Evolutionary conservation across 768 basidiomycete genomes (phyloP).

Genomic region (Pilatotrama ljubarskyi): DNA sequence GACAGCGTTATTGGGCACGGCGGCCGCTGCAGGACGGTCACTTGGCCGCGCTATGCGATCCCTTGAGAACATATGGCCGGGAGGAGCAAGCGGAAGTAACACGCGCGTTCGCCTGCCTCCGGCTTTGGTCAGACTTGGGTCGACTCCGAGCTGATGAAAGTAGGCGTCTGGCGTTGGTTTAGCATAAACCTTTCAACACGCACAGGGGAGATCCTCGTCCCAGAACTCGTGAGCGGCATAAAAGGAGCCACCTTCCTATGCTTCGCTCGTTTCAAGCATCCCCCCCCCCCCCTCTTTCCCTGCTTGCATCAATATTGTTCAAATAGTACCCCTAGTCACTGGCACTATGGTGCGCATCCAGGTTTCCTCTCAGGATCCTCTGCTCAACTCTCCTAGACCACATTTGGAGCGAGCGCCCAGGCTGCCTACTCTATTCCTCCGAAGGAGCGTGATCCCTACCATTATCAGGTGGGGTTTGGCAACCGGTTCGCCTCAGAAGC

Average conservation of each 20-base stretch:
- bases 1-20: too few species aligned
- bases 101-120: not conserved
- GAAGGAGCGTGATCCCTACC: conserved; percentile 50
- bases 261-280: too few species aligned
- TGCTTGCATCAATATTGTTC: not conserved
- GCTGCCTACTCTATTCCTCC: conserved; percentile 39
- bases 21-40: not conserved
- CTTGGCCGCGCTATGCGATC: not conserved
- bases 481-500: conserved; percentile 58
- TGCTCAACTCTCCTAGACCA: not conserved
- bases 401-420: conserved; percentile 40
- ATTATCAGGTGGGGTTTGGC: conserved; percentile 59
- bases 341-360: not conserved
- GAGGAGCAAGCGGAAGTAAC: not conserved
- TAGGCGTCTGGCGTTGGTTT: not conserved
- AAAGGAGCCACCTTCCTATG: not conserved
- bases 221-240: not conserved
- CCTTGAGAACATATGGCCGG: conserved; percentile 10
- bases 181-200: conserved; percentile 5
- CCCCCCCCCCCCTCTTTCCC: not conserved
- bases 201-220: not conserved
- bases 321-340: not conserved
- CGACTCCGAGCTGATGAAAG: not conserved
- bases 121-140: too few species aligned
- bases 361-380: too few species aligned